phyloP scores from a whole-genome alignment of 1,139 yeast species.

The Nematodospora anomalae region DNA sequence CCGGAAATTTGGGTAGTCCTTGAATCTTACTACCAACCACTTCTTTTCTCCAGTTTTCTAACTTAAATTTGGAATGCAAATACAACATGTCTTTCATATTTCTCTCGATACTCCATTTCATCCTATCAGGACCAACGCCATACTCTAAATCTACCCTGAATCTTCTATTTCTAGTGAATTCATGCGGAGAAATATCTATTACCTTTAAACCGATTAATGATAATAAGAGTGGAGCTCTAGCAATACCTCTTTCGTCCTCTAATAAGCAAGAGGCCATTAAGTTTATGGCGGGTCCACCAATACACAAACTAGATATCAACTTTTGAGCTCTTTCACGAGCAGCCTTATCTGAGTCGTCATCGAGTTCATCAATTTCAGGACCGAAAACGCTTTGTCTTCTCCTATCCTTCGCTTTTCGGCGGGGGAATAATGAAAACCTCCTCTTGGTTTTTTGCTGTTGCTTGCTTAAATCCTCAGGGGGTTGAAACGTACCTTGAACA shows the following conservation, averaged over 20 bases:
- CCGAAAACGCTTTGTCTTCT: constrained; percentile 22
- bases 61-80: constrained; percentile 67
- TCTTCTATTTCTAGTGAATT: constrained; percentile 49
- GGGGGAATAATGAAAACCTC: constrained; percentile 27
- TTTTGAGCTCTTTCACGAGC: constrained; percentile 58
- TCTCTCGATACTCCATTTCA: constrained; percentile 79
- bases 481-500: constrained; percentile 9
- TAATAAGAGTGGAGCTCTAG: constrained; percentile 78
- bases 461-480: constrained; percentile 17
- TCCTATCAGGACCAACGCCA: constrained; percentile 79
- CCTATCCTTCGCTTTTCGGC: constrained; percentile 28
- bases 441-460: constrained; percentile 21
- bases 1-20: constrained; percentile 32
- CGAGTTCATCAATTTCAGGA: constrained; percentile 19
- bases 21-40: constrained; percentile 28
- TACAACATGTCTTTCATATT: constrained; percentile 68
- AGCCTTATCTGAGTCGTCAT: constrained; percentile 26
- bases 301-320: constrained; percentile 59
- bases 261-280: constrained; percentile 74
- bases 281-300: constrained; percentile 81
- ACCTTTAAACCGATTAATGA: constrained; percentile 70
- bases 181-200: constrained; percentile 48
- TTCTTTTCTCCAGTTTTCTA: constrained; percentile 42
- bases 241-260: constrained; percentile 73
- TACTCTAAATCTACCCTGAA: constrained; percentile 77